A percentile compares a stretch with the other conserved stretches of the same genome.
These are phyloP conservation scores for Epichloe uncinata DNA, from an alignment of 2,329 filamentous ascomycete species.

Conservation along the genomic window DNA sequence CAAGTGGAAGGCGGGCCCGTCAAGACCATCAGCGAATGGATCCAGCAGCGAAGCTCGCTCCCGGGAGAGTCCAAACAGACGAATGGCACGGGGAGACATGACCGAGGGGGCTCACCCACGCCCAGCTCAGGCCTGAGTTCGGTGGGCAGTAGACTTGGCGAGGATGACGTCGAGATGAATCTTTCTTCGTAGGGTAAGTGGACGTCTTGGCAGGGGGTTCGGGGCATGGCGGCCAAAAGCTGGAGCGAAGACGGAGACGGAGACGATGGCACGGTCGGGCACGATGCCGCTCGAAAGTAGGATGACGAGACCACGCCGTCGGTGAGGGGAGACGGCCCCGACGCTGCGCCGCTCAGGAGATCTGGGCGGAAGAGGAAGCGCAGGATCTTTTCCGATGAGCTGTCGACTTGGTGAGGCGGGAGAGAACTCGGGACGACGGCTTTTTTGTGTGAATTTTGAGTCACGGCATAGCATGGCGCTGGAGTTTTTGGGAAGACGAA, in stretches of 20 bases:
- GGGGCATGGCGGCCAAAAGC: not conserved
- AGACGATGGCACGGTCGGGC: not conserved
- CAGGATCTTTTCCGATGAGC: not conserved
- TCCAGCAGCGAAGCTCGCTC: constrained; percentile 16
- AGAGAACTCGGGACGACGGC: not conserved
- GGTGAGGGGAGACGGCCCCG: no score
- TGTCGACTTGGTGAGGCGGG: not conserved
- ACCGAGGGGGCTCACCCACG: constrained; percentile 25
- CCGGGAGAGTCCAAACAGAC: constrained; percentile 3
- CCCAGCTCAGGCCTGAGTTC: constrained; percentile 45
- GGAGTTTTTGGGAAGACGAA: not conserved
- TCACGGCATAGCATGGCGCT: not conserved
- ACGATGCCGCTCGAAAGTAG: no score
- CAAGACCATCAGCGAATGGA: constrained; percentile 25
- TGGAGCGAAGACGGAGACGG: not conserved
- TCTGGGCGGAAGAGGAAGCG: not conserved
- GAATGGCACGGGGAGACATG: constrained; percentile 6
- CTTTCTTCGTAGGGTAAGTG: constrained; percentile 18
- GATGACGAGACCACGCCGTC: no score
- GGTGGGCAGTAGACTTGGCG: constrained; percentile 24
- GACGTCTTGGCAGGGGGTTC: not conserved
- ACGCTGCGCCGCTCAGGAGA: not conserved
- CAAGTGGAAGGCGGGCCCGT: constrained; percentile 60
- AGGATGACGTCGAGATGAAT: constrained; percentile 36
- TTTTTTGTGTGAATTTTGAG: not conserved